These are phyloP conservation scores for Phialemoniopsis sp. DNA, from an alignment of 2,329 filamentous ascomycete genomes.

Conservation along the genomic window DNA sequence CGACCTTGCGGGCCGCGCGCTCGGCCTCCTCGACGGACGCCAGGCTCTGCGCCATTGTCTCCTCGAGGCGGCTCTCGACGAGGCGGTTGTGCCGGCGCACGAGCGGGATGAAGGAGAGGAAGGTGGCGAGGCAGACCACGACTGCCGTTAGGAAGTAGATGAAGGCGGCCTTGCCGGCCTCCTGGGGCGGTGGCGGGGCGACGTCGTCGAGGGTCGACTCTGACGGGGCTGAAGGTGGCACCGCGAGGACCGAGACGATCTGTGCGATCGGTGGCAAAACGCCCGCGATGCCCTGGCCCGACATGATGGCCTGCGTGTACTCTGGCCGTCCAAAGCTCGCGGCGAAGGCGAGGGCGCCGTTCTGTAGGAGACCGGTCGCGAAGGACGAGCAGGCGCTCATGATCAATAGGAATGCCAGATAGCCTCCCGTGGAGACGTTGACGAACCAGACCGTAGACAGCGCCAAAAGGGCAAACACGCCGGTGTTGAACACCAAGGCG, in stretches of 20 bases:
- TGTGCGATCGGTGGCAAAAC: slow-evolving; percentile 86
- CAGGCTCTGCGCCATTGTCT: slow-evolving; percentile 44
- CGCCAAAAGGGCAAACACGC: slow-evolving; percentile 72
- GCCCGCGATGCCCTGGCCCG: slow-evolving; percentile 86
- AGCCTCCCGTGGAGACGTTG: slow-evolving; percentile 55
- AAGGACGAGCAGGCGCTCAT: slow-evolving; percentile 78
- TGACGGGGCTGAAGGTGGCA: slow-evolving; percentile 32
- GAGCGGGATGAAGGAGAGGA: slow-evolving; percentile 73
- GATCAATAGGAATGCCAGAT: slow-evolving; percentile 76
- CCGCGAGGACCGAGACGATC: slow-evolving; percentile 73
- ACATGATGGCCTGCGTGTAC: slow-evolving; percentile 96
- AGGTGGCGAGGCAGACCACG: slow-evolving; percentile 62
- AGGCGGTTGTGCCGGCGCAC: slow-evolving; percentile 55
- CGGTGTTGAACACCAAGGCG: slow-evolving; percentile 73
- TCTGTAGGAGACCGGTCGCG: slow-evolving; percentile 84
- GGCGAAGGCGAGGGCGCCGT: slow-evolving; percentile 90
- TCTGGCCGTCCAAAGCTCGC: slow-evolving; percentile 78
- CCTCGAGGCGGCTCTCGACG: slow-evolving; percentile 41
- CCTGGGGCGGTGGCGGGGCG: slow-evolving; percentile 15
- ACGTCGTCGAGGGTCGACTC: background rate
- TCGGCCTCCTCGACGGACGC: slow-evolving; percentile 49
- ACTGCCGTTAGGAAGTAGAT: slow-evolving; percentile 90
- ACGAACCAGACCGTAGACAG: slow-evolving; percentile 71
- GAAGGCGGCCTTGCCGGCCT: slow-evolving; percentile 68
- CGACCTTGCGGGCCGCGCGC: slow-evolving; percentile 41